These are phyloP conservation scores for Zygosaccharomyces pseudobailii DNA, from an alignment of 1,139 yeast species.

Conservation along the genomic window DNA sequence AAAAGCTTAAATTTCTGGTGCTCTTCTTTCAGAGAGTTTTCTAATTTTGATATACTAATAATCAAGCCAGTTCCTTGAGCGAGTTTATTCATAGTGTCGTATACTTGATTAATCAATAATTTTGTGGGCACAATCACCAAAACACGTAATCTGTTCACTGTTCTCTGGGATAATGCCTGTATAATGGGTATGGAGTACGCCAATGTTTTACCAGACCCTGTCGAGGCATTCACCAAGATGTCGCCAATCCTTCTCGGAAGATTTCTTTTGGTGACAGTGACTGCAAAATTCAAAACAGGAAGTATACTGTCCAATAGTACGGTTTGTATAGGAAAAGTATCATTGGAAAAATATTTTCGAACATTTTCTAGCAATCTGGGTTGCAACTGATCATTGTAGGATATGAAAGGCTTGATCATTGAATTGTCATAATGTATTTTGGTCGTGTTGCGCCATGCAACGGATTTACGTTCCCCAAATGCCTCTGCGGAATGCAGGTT, in stretches of 20 bases:
- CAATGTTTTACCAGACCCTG: conserved; percentile 95
- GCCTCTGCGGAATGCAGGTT: conserved; percentile 34
- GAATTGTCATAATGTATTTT: conserved; percentile 34
- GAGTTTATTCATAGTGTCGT: conserved; percentile 53
- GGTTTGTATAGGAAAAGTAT: conserved; percentile 34
- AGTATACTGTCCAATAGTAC: conserved; percentile 26
- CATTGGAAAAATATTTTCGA: conserved; percentile 22
- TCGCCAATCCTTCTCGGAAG: conserved; percentile 51
- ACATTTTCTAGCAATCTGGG: conserved; percentile 26
- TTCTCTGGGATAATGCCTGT: conserved; percentile 56
- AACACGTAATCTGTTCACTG: conserved; percentile 72
- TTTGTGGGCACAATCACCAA: conserved; percentile 84
- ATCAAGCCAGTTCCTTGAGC: conserved; percentile 66
- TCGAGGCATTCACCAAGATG: conserved; percentile 83
- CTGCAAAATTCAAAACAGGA: conserved; percentile 24
- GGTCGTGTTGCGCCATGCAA: conserved; percentile 31
- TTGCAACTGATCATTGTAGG: conserved; percentile 19
- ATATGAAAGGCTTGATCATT: conserved; percentile 25
- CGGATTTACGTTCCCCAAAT: conserved; percentile 21
- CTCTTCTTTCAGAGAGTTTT: conserved; percentile 65
- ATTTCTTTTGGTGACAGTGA: conserved; percentile 32
- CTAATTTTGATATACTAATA: conserved; percentile 53
- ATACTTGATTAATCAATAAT: conserved; percentile 80
- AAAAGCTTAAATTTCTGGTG: conserved; percentile 41
- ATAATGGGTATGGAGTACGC: conserved; percentile 85